Conservation (phyloP, 176 grass and related monocot genomes). For the Carex pumila region DNA sequence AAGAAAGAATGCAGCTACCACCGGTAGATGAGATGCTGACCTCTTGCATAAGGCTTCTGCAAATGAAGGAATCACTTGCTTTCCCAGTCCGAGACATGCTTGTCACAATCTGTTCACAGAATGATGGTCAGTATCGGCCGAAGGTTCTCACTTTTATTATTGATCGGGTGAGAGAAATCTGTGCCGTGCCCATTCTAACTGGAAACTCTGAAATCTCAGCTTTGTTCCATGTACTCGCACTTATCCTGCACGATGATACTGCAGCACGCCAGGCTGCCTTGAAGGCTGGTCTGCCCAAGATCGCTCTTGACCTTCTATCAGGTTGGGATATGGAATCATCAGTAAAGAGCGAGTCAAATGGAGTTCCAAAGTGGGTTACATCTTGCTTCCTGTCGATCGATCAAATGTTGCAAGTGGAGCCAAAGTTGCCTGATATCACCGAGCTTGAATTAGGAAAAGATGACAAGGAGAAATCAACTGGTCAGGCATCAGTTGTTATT, state of each 20-base stretch:
- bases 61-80: conserved; percentile 72
- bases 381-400: conserved; percentile 95
- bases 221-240: conserved; percentile 84
- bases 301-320: conserved; percentile 69
- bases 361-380: conserved; percentile 87
- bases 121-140: conserved; percentile 73
- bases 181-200: conserved; percentile 29
- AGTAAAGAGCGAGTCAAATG: conserved; percentile 29
- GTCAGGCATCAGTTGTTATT: conserved; percentile 54
- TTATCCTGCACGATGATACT: conserved; percentile 86
- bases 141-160: conserved; percentile 87
- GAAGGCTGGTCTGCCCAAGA: conserved; percentile 65
- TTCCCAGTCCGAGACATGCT: conserved; percentile 90
- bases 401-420: conserved; percentile 84
- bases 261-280: conserved; percentile 67
- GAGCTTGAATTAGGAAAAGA: conserved; percentile 58
- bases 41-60: conserved; percentile 68
- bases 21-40: conserved; percentile 80
- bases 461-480: conserved; percentile 44
- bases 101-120: conserved; percentile 83
- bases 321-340: conserved; percentile 49
- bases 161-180: conserved; percentile 71
- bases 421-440: conserved; percentile 71
- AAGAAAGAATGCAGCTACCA: conserved; percentile 70
- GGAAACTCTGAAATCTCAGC: conserved; percentile 54